phyloP scores from a whole-genome alignment of 2,329 filamentous ascomycete genomes.

The Microthyrium microscopicum region DNA sequence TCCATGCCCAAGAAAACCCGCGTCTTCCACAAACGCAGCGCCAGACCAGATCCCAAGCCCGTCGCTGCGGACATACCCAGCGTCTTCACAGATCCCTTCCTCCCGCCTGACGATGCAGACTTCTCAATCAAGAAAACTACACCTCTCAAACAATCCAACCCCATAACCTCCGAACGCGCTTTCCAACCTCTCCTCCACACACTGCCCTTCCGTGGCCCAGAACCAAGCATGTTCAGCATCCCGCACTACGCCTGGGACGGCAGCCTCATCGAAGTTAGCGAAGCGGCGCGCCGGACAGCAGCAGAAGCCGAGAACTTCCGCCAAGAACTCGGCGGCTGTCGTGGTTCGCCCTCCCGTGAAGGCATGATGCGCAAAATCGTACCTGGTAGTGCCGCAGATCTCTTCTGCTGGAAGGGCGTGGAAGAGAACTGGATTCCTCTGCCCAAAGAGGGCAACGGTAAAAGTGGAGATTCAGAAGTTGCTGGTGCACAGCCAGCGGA shows the following conservation, averaged over 20 bases:
- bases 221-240: constrained; percentile 31
- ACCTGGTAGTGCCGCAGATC: constrained; percentile 34
- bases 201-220: constrained; percentile 31
- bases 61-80: not conserved
- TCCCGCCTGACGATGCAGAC: not conserved
- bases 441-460: too few relatives aligned
- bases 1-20: constrained; percentile 8
- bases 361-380: constrained; percentile 17
- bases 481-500: too few relatives aligned
- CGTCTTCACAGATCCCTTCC: not conserved
- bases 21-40: constrained; percentile 24
- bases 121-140: constrained; percentile 1
- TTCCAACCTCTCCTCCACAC: constrained; percentile 25
- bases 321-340: constrained; percentile 50
- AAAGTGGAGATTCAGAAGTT: too few relatives aligned
- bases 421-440: too few relatives aligned
- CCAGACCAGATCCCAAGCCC: not conserved
- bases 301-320: constrained; percentile 45
- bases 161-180: constrained; percentile 17
- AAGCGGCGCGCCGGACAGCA: constrained; percentile 28
- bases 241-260: constrained; percentile 53
- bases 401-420: constrained; percentile 44
- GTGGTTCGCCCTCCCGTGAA: constrained; percentile 18
- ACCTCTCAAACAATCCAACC: constrained; percentile 16
- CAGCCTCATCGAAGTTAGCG: constrained; percentile 21